Conservation (phyloP, 2,329 filamentous ascomycete species). For the Epichloe amarillans region DNA sequence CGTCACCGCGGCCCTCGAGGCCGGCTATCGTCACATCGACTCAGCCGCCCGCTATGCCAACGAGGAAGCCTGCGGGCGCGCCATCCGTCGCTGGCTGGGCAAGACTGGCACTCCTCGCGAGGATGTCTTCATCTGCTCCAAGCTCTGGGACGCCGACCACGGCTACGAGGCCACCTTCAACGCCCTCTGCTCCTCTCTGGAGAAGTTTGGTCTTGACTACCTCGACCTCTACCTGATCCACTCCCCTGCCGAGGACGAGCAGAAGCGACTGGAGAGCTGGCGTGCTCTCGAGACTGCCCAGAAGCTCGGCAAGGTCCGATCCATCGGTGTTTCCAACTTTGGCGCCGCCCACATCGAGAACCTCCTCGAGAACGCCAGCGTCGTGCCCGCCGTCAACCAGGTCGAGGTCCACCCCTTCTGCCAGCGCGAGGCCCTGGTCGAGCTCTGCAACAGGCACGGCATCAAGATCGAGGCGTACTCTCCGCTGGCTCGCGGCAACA, state of each 20-base stretch:
- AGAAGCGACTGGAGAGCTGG: conserved; percentile 61
- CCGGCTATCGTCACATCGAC: conserved; percentile 42
- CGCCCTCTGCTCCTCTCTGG: conserved; percentile 51
- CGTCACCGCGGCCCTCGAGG: conserved; percentile 46
- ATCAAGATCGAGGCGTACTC: conserved; percentile 51
- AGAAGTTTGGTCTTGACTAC: conserved; percentile 53
- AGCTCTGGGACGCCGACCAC: conserved; percentile 46
- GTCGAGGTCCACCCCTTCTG: conserved; percentile 69
- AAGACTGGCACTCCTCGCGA: conserved; percentile 50
- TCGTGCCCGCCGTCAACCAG: conserved; percentile 60
- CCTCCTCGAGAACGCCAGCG: conserved; percentile 40
- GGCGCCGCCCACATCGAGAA: conserved; percentile 51
- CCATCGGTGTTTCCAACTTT: conserved; percentile 71
- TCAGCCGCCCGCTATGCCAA: conserved; percentile 46
- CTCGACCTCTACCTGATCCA: conserved; percentile 61
- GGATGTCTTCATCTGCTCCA: conserved; percentile 54
- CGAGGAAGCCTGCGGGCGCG: conserved; percentile 55
- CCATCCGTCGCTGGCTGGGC: conserved; percentile 56
- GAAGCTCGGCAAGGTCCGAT: conserved; percentile 47
- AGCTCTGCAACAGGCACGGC: conserved; percentile 40
- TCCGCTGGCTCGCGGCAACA: conserved; percentile 23
- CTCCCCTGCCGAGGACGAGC: conserved; percentile 50
- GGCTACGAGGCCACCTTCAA: conserved; percentile 37
- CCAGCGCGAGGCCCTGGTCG: conserved; percentile 45
- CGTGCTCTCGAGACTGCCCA: conserved; percentile 54